Percentiles rank a stretch among this genome's conserved stretches.
Evolutionary conservation across 768 basidiomycete species (phyloP).

Genomic region (Boletus subcaerulescens): DNA sequence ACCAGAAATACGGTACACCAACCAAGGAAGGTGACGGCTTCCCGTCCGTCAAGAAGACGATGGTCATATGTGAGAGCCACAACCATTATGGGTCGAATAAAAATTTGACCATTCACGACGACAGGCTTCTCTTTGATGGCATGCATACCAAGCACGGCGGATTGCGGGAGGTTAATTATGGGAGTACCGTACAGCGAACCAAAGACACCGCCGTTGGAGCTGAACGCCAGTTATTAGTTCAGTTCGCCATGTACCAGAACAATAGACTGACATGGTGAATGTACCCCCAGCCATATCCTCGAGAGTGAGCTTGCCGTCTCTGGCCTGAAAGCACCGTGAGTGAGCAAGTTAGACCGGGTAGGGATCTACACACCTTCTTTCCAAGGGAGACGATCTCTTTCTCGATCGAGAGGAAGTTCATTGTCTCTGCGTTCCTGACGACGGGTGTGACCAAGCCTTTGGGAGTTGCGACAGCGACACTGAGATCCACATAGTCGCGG

Average conservation of each 20-base stretch:
- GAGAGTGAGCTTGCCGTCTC: conserved; percentile 89
- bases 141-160: conserved; percentile 97
- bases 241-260: neutral
- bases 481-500: conserved; percentile 88
- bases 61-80: conserved; percentile 95
- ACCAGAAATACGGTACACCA: neutral
- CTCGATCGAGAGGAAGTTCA: conserved; percentile 91
- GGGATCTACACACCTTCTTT: conserved; percentile 61
- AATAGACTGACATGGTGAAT: conserved; percentile 85
- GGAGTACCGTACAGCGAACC: conserved; percentile 97
- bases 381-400: conserved; percentile 87
- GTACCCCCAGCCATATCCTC: conserved; percentile 98
- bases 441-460: conserved; percentile 98
- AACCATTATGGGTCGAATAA: conserved; percentile 96
- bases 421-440: conserved; percentile 81
- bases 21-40: conserved; percentile 97
- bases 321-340: conserved; percentile 47
- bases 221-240: conserved; percentile 29
- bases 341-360: conserved; percentile 1
- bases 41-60: conserved; percentile 90
- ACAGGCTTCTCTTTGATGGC: conserved; percentile 88
- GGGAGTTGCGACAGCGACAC: conserved; percentile 94
- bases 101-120: conserved; percentile 92
- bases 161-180: conserved; percentile 95
- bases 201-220: conserved; percentile 98